These are phyloP conservation scores for Aphanomyces stellatus DNA, from an alignment of 352 stramenopile species.

Conservation along the genomic window DNA sequence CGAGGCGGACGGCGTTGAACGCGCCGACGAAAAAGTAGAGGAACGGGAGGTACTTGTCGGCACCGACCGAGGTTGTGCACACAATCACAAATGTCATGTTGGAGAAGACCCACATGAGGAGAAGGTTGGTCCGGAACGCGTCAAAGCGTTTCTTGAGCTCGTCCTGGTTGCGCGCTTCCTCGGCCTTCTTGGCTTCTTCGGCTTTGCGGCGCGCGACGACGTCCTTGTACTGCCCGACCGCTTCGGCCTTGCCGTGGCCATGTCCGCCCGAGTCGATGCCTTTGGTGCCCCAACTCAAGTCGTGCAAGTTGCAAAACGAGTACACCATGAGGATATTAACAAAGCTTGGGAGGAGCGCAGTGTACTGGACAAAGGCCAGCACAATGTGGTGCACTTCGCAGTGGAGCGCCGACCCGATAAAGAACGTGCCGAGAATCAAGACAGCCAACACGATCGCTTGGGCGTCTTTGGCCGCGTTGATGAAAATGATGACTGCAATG, in stretches of 20 bases:
- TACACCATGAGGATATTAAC: conserved; percentile 88
- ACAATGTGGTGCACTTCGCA: conserved; percentile 78
- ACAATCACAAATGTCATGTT: conserved; percentile 76
- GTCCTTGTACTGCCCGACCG: conserved; percentile 79
- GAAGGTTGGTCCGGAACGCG: conserved; percentile 73
- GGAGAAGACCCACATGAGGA: conserved; percentile 70
- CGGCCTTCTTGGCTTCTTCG: conserved; percentile 53
- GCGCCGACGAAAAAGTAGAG: conserved; percentile 59
- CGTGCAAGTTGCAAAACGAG: conserved; percentile 84
- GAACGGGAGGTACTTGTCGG: conserved; percentile 51
- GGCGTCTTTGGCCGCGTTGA: conserved; percentile 37
- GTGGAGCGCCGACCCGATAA: conserved; percentile 67
- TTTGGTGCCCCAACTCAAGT: conserved; percentile 83
- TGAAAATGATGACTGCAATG: conserved; percentile 66
- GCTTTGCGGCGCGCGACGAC: conserved; percentile 67
- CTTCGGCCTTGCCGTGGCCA: conserved; percentile 29
- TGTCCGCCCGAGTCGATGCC: conserved; percentile 29
- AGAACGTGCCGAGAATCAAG: conserved; percentile 71
- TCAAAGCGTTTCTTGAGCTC: conserved; percentile 74
- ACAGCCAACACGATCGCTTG: conserved; percentile 52
- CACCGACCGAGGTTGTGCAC: conserved; percentile 50
- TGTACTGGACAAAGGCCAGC: conserved; percentile 84
- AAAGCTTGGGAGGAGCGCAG: conserved; percentile 75
- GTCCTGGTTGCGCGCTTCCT: conserved; percentile 43
- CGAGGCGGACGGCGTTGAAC: conserved; percentile 57